phyloP scores from a whole-genome alignment of 2,329 filamentous ascomycete genomes.

The Fusarium buharicum region DNA sequence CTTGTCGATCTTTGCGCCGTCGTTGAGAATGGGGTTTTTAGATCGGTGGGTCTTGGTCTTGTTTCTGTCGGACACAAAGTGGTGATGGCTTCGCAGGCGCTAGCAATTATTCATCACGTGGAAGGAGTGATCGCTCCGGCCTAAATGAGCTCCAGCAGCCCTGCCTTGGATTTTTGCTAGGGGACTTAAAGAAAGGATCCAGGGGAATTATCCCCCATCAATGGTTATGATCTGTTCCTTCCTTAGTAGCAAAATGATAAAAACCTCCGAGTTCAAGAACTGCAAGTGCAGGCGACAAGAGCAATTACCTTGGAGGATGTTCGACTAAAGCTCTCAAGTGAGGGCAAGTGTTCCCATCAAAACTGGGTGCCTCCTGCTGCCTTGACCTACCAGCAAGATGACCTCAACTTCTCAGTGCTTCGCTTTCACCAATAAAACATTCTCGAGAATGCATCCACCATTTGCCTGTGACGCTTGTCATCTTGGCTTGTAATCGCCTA shows the following conservation, averaged over 20 bases:
- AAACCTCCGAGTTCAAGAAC: neutral
- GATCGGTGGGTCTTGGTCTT: slow-evolving; percentile 18
- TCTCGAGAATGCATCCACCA: slow-evolving; percentile 29
- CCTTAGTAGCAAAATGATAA: neutral
- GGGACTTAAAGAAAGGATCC: too few relatives aligned
- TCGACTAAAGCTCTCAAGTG: neutral
- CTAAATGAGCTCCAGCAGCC: neutral
- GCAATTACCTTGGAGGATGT: neutral
- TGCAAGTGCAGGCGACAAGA: slow-evolving; percentile 6
- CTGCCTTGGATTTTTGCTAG: too few relatives aligned
- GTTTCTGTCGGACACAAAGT: neutral
- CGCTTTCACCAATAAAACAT: slow-evolving; percentile 9
- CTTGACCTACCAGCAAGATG: neutral
- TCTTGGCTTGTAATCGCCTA: slow-evolving; percentile 36
- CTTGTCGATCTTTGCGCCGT: slow-evolving; percentile 19
- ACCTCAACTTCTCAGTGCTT: neutral
- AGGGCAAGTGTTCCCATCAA: neutral
- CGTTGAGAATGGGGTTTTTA: slow-evolving; percentile 5
- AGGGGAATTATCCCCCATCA: too few relatives aligned
- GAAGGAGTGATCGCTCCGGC: neutral
- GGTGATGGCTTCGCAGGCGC: slow-evolving; percentile 19
- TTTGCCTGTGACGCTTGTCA: slow-evolving; percentile 33
- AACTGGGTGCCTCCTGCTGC: neutral
- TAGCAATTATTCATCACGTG: neutral
- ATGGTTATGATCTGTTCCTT: too few relatives aligned